Conservation (phyloP, 1,139 yeast genomes). For the Candida sp. region DNA sequence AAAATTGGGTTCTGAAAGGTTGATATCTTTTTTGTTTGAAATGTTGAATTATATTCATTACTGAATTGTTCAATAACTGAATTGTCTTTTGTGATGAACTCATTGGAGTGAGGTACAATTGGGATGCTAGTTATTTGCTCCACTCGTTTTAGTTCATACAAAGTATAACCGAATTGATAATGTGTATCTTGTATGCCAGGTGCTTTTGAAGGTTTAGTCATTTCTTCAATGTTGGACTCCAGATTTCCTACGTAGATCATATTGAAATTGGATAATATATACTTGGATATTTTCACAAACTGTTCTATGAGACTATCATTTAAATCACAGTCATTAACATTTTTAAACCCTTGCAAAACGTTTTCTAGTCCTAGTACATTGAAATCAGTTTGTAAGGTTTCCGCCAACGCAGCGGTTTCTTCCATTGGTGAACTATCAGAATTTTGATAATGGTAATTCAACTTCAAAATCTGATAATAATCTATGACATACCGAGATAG, state of each 20-base stretch:
- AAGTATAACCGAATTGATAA: neutral
- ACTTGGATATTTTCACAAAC: conserved; percentile 5
- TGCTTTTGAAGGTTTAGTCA: neutral
- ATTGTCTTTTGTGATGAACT: neutral
- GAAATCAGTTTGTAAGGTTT: conserved; percentile 30
- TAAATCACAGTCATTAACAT: conserved; percentile 19
- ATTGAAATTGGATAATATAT: conserved; percentile 4
- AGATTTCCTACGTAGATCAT: conserved; percentile 7
- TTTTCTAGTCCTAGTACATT: conserved; percentile 23
- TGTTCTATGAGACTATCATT: conserved; percentile 5
- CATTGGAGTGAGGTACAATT: neutral
- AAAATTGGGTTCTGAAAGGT: conserved; percentile 12
- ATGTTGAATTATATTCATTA: neutral
- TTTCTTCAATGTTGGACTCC: conserved; percentile 1
- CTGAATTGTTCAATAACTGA: neutral
- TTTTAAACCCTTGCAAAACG: conserved; percentile 32
- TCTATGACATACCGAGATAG: conserved; percentile 11
- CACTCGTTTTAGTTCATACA: neutral
- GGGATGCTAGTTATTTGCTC: neutral
- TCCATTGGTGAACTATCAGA: conserved; percentile 31
- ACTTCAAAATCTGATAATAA: conserved; percentile 12
- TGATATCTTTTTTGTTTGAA: conserved; percentile 3
- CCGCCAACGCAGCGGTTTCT: conserved; percentile 40
- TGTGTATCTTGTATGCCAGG: neutral
- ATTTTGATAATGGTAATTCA: conserved; percentile 26